These are phyloP conservation scores for Lentinula sp. DNA, from an alignment of 768 basidiomycete genomes.

Conservation along the genomic window DNA sequence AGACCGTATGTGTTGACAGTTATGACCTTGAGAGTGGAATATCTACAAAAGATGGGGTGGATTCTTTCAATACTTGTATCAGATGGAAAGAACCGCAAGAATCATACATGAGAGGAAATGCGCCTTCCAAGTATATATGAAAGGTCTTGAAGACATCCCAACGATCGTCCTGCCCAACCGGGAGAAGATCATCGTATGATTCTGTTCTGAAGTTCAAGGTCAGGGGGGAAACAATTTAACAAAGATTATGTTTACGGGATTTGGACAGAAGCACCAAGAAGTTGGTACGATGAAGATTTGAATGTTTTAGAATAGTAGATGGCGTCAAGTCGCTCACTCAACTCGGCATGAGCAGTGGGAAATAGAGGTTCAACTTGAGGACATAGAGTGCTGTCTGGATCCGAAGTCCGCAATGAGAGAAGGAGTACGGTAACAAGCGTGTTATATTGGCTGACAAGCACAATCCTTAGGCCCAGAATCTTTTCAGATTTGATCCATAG, in stretches of 20 bases:
- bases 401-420: background rate
- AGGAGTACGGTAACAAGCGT: background rate
- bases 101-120: slow-evolving; percentile 52
- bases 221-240: background rate
- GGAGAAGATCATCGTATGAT: slow-evolving; percentile 42
- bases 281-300: slow-evolving; percentile 13
- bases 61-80: too few relatives aligned
- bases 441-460: background rate
- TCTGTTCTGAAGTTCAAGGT: slow-evolving; percentile 33
- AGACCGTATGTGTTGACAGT: slow-evolving; percentile 75
- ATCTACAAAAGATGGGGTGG: slow-evolving; percentile 28
- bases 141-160: slow-evolving; percentile 38
- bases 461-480: too few relatives aligned
- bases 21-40: slow-evolving; percentile 49
- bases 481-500: background rate
- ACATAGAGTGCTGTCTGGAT: background rate
- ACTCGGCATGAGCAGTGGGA: slow-evolving; percentile 15
- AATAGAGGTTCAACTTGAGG: slow-evolving; percentile 18
- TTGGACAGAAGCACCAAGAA: slow-evolving; percentile 16
- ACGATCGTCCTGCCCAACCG: slow-evolving; percentile 41
- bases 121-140: slow-evolving; percentile 30
- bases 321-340: background rate
- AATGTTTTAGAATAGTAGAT: slow-evolving; percentile 10
- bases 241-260: slow-evolving; percentile 9
- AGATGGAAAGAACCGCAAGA: background rate